Conservation (phyloP, 352 stramenopile species). For the Pythium inflatum region DNA sequence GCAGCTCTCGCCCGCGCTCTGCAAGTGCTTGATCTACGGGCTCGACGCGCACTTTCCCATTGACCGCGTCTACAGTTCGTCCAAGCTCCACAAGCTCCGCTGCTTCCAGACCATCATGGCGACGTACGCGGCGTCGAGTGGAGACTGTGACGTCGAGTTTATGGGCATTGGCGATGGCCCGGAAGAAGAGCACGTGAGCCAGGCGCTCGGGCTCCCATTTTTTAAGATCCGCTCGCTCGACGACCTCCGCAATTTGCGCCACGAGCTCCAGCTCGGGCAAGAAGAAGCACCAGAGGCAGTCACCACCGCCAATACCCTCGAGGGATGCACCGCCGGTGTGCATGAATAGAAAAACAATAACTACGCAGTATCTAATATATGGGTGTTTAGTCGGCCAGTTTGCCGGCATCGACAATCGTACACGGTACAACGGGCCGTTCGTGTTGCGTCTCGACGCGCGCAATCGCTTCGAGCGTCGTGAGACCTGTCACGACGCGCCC, state of each 20-base stretch:
- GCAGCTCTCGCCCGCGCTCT: constrained; percentile 76
- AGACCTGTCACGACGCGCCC: constrained; percentile 70
- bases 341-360: not conserved
- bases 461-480: constrained; percentile 60
- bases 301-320: not conserved
- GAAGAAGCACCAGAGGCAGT: not conserved
- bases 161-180: constrained; percentile 76
- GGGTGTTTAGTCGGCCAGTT: constrained; percentile 36
- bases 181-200: constrained; percentile 80
- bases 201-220: constrained; percentile 67
- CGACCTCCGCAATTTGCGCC: constrained; percentile 64
- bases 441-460: constrained; percentile 49
- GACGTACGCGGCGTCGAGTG: constrained; percentile 38
- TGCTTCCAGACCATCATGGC: constrained; percentile 80
- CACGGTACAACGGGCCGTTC: constrained; percentile 66
- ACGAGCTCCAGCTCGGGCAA: constrained; percentile 57
- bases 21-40: constrained; percentile 85
- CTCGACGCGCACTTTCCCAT: constrained; percentile 79
- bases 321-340: too few relatives aligned
- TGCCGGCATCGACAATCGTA: constrained; percentile 70
- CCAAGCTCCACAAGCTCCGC: constrained; percentile 74
- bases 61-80: constrained; percentile 76
- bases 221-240: constrained; percentile 73
- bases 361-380: constrained; percentile 6
- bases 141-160: constrained; percentile 53